A percentile compares a stretch with the other conserved stretches of the same genome.
phyloP scores from a whole-genome alignment of 208 protist genomes.

The Crithidia bombi region DNA sequence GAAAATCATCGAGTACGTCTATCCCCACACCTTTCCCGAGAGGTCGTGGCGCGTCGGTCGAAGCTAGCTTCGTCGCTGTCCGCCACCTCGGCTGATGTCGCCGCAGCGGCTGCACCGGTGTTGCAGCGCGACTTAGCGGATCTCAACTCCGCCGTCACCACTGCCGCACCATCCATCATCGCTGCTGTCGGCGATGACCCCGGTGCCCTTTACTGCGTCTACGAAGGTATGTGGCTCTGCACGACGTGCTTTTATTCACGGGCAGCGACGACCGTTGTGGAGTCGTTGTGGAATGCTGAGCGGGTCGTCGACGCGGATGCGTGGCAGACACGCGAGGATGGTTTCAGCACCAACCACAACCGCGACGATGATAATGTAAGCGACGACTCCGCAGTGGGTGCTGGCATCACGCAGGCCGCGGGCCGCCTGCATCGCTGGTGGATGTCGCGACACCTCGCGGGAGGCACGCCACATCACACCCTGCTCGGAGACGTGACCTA shows the following conservation, averaged over 20 bases:
- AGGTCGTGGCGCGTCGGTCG: not conserved
- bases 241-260: slow-evolving; percentile 14
- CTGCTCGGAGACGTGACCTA: too few species aligned
- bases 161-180: not conserved
- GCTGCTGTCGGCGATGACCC: not conserved
- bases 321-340: slow-evolving; percentile 6
- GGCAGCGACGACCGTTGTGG: too few species aligned
- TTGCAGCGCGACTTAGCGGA: too few species aligned
- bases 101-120: not conserved
- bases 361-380: not conserved
- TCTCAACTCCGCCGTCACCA: not conserved
- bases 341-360: not conserved
- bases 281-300: not conserved
- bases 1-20: not conserved
- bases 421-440: slow-evolving; percentile 17
- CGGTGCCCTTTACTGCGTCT: slow-evolving; percentile 20
- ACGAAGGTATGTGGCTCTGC: slow-evolving; percentile 29
- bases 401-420: not conserved
- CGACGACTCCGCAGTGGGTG: not conserved
- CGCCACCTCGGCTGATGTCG: not conserved
- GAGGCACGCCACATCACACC: too few species aligned
- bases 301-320: not conserved
- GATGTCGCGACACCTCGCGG: slow-evolving; percentile 8
- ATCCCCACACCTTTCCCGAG: not conserved
- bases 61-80: not conserved